phyloP scores from a whole-genome alignment of 2,329 filamentous ascomycete species.

The Microdochium paspali region DNA sequence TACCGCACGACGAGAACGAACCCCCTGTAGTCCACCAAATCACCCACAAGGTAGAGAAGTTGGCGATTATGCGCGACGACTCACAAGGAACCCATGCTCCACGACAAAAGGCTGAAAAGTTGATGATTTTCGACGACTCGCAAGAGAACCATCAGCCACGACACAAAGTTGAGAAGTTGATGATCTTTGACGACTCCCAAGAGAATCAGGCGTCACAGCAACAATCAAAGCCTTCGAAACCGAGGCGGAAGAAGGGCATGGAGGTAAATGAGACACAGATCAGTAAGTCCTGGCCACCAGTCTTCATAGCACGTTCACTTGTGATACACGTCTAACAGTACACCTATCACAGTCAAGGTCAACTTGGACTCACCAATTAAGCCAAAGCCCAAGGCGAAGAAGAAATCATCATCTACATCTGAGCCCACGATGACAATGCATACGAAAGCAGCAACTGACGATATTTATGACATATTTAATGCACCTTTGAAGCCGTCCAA shows the following conservation, averaged over 20 bases:
- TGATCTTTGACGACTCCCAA: conserved; percentile 40
- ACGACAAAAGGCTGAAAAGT: too few species aligned
- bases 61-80: conserved; percentile 33
- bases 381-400: conserved; percentile 69
- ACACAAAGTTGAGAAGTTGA: conserved; percentile 26
- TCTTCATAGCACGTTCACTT: not conserved
- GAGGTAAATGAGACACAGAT: conserved; percentile 91
- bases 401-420: conserved; percentile 40
- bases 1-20: conserved; percentile 9
- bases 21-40: conserved; percentile 16
- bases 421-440: conserved; percentile 99
- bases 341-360: conserved; percentile 62
- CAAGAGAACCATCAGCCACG: too few species aligned
- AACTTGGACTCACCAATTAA: conserved; percentile 84
- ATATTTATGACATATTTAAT: conserved; percentile 96
- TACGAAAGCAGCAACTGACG: conserved; percentile 88
- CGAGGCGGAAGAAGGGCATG: conserved; percentile 68
- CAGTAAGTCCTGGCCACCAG: conserved; percentile 44
- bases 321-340: too few species aligned
- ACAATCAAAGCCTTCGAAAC: conserved; percentile 34
- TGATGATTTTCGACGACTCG: too few species aligned
- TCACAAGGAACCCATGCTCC: too few species aligned
- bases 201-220: conserved; percentile 48
- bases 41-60: conserved; percentile 22
- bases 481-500: conserved; percentile 51